Evolutionary conservation across 805 yeast species (phyloP), one percentile per base, ranked within the genome.

Genomic region (Blastobotrys muscicola): DNA sequence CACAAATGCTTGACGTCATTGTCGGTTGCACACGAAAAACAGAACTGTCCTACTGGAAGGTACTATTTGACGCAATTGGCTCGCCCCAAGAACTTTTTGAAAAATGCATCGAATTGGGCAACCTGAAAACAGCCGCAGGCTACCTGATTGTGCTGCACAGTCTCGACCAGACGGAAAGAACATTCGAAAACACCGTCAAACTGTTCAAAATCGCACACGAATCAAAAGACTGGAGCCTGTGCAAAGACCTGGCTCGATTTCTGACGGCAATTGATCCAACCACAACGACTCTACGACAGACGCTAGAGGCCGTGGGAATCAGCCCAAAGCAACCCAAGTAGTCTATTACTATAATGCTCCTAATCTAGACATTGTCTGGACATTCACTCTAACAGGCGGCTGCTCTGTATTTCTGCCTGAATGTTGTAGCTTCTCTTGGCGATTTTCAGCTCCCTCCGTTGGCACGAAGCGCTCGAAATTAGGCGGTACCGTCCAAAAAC

Each of bases 21-120:
- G 66, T 67, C 2, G 64, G 68, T 4, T 76, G 81, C 51, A 72
- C 80, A 30, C 61, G 83, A 29, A 77, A 77, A 47, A 76, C 76
- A 11, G 83, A 77, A 52, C 67, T 71, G 39, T 68, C 65, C 34
- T 72, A 72, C 53, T 77, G 83, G 83, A 43, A 52, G n/a, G 47
- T 47, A 13, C 53, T 68, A 37, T 68, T 68, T 46, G 57, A 54
- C 13, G 55, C 63, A 3, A 56, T 59, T 1, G 71, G 69, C 1
- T 49, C 63, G 13, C 60, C 62, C 8, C 53, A 63, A 47, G 51
- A 53, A 16, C 53, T 68, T 32, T 67, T 67, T 47, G 63, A 59
- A 37, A 48, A 52, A 40, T 62, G 69, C 38, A 52, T 68, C 38
- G 41, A 46, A 4, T 40, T 48, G 9, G 58, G 58, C n/a, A 57